A percentile compares a stretch with the other conserved stretches of the same genome.
Evolutionary conservation across 805 yeast genomes (phyloP).

Genomic region (Candida ovalis): DNA sequence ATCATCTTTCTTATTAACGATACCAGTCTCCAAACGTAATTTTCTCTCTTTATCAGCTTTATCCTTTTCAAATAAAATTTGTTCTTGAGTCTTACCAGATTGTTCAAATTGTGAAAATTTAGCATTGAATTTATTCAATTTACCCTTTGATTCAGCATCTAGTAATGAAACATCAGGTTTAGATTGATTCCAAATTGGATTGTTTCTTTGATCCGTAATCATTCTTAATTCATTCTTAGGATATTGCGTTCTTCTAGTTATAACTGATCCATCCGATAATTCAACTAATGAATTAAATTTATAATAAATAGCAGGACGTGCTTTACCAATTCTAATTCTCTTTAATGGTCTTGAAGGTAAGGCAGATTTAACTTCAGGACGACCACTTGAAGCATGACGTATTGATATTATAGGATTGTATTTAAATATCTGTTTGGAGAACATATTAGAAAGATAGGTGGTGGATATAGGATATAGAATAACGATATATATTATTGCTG

Average conservation of each 20-base stretch:
- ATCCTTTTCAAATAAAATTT: conserved; percentile 21
- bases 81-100: conserved; percentile 31
- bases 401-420: background rate
- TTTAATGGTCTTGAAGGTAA: conserved; percentile 54
- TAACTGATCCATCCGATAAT: conserved; percentile 90
- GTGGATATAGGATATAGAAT: too few relatives aligned
- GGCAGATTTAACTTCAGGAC: conserved; percentile 25
- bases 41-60: conserved; percentile 28
- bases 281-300: conserved; percentile 88
- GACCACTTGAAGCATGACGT: conserved; percentile 20
- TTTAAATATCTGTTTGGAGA: background rate
- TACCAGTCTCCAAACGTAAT: conserved; percentile 28
- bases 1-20: conserved; percentile 19
- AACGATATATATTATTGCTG: too few relatives aligned
- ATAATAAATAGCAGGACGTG: conserved; percentile 90
- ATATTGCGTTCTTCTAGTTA: conserved; percentile 75
- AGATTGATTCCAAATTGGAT: conserved; percentile 84
- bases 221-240: conserved; percentile 85
- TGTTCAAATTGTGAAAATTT: conserved; percentile 52
- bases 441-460: background rate
- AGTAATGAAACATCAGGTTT: conserved; percentile 69
- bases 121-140: conserved; percentile 68
- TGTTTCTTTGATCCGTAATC: conserved; percentile 85
- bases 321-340: conserved; percentile 72
- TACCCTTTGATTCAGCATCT: conserved; percentile 84